phyloP scores from a whole-genome alignment of 805 yeast species.

The Barnettozyma vustinii region DNA sequence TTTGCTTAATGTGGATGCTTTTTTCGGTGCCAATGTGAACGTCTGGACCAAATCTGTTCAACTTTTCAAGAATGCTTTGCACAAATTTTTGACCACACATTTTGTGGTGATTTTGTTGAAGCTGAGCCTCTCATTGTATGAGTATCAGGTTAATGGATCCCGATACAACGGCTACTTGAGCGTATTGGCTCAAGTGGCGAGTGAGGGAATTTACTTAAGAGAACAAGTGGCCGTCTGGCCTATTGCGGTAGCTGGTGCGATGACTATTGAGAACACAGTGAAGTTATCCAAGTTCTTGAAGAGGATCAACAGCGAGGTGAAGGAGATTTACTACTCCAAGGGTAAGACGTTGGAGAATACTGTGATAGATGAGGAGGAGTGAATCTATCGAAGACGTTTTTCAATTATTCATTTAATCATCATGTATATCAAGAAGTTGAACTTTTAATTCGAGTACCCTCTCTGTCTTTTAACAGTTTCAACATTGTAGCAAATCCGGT shows the following conservation, averaged over 20 bases:
- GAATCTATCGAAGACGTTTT: neutral
- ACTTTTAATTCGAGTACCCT: no score
- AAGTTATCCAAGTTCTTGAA: slow-evolving; percentile 5
- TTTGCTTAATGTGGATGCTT: neutral
- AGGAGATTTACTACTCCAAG: slow-evolving; percentile 50
- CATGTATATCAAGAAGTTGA: no score
- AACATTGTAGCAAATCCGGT: no score
- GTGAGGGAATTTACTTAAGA: slow-evolving; percentile 1
- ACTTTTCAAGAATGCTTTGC: neutral
- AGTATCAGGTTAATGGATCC: slow-evolving; percentile 13
- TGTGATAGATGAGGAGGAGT: neutral
- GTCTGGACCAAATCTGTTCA: neutral
- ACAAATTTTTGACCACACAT: slow-evolving; percentile 4
- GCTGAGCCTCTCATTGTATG: slow-evolving; percentile 13
- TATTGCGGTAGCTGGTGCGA: slow-evolving; percentile 9
- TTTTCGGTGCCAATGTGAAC: neutral
- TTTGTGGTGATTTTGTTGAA: slow-evolving; percentile 15
- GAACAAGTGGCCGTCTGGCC: slow-evolving; percentile 21
- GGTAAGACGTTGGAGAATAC: slow-evolving; percentile 46
- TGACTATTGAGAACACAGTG: neutral
- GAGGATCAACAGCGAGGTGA: slow-evolving; percentile 40
- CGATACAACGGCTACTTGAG: slow-evolving; percentile 17
- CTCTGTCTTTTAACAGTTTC: no score
- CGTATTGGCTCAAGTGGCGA: slow-evolving; percentile 9
- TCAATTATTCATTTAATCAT: neutral